phyloP scores from a whole-genome alignment of 306 rosid genomes.

The Herpetospermum pedunculosum region DNA sequence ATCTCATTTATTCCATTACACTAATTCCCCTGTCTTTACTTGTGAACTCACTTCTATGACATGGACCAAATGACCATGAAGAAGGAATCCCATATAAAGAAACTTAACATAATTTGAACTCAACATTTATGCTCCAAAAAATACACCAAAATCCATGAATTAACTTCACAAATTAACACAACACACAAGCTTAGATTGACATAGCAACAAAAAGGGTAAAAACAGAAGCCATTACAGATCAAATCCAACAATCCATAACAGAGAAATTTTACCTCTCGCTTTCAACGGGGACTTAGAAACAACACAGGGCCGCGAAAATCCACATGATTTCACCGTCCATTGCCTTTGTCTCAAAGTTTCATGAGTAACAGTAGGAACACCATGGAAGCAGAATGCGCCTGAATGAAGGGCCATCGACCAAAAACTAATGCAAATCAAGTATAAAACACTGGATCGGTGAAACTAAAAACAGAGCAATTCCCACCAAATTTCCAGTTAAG shows the following conservation, averaged over 20 bases:
- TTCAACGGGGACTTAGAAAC: slow-evolving; percentile 24
- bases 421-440: not conserved
- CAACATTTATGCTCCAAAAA: not conserved
- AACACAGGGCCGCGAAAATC: slow-evolving; percentile 21
- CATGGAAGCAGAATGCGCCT: slow-evolving; percentile 27
- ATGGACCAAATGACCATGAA: not conserved
- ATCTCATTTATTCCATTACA: not conserved
- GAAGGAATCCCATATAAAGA: not conserved
- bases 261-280: slow-evolving; percentile 23
- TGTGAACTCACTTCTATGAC: not conserved
- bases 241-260: not conserved
- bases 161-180: not conserved
- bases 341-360: slow-evolving; percentile 28
- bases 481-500: not conserved
- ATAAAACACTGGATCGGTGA: not conserved
- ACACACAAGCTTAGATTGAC: not conserved
- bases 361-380: slow-evolving; percentile 18
- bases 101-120: not conserved
- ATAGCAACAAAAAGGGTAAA: not conserved
- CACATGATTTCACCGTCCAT: slow-evolving; percentile 22
- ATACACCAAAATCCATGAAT: not conserved
- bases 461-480: not conserved
- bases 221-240: not conserved
- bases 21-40: not conserved
- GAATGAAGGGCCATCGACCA: slow-evolving; percentile 61